Base-by-base conservation (phyloP, 2,329 filamentous ascomycete genomes). In the Nemania serpens region DNA sequence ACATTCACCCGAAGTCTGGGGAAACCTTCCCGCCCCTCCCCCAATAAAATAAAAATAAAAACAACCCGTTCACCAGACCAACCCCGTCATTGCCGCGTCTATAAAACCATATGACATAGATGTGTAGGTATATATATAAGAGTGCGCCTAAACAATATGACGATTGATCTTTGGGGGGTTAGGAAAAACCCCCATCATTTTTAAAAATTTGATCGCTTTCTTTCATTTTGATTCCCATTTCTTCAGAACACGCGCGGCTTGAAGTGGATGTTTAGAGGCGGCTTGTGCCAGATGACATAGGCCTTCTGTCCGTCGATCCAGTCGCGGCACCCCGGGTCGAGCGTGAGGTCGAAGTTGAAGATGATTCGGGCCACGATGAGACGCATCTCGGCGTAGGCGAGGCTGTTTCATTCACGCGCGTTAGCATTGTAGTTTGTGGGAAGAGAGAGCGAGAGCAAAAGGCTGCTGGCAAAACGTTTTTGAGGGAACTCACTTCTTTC, bases 321-420 rank as follows among this genome's bases (percentile, higher is more conserved):
- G 17, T 70, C 63, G 9, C 52, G 22, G 29, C 66, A 67, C 33
- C 71, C 70, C 0, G 71, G 64, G 2, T 58, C 60, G 7, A 78
- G 63, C 15, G 59, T 59, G 59, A 79, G 57, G 52, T 79, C 76
- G 62, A 79, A 79, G 53, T 75, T 75, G 57, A 70, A 79, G 5
- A 79, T 58, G 15, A 79, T 61, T n/a, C 69, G 69, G 5, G 75
- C 73, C 2, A 79, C 58, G 37, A 78, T 74, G 39, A 79, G 64
- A 33, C 77, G 73, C 75, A 79, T 77, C 68, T 79, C 77, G 7
- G 71, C 72, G 53, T 77, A 77, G 9, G 77, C 77, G 36, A 79
- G 71, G 56, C 75, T 78, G 46, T 50, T 39, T 25, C 9, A 1
- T 15, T 22, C 13, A 33, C 13, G 22, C 9, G 42, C 22, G 49